Conservation (phyloP, 345 rosid genomes). For the Angophora floribunda region DNA sequence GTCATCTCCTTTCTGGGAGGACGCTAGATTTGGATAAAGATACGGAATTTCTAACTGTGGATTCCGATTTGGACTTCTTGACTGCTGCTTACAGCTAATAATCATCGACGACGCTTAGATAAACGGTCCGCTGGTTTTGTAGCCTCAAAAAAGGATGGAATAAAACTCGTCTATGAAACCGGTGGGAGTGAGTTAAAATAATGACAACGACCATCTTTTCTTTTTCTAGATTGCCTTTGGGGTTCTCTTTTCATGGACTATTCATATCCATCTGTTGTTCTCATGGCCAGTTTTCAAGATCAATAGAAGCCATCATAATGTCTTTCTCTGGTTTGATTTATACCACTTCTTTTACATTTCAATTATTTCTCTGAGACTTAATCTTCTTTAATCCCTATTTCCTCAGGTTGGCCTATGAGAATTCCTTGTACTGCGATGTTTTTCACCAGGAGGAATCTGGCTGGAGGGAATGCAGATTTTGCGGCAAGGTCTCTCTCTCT, state of each 20-base stretch:
- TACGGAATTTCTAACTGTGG: not conserved
- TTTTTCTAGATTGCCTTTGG: not conserved
- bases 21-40: not conserved
- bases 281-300: not conserved
- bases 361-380: not conserved
- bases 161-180: not conserved
- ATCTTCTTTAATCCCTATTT: not conserved
- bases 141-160: not conserved
- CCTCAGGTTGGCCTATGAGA: slow-evolving; percentile 62
- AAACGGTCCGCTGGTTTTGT: not conserved
- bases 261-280: not conserved
- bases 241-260: not conserved
- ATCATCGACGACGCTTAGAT: not conserved
- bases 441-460: slow-evolving; percentile 82
- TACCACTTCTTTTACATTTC: not conserved
- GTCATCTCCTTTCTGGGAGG: not conserved
- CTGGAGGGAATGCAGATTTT: slow-evolving; percentile 84
- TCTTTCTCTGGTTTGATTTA: not conserved
- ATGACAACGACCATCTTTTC: not conserved
- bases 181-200: not conserved
- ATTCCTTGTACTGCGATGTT: slow-evolving; percentile 57
- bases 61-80: not conserved
- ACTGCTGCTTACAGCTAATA: not conserved
- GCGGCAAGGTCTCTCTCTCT: slow-evolving; percentile 53
- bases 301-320: not conserved